These are phyloP conservation scores for Ottelia alismoides DNA, from an alignment of 106 monocot genomes.

Conservation along the genomic window DNA sequence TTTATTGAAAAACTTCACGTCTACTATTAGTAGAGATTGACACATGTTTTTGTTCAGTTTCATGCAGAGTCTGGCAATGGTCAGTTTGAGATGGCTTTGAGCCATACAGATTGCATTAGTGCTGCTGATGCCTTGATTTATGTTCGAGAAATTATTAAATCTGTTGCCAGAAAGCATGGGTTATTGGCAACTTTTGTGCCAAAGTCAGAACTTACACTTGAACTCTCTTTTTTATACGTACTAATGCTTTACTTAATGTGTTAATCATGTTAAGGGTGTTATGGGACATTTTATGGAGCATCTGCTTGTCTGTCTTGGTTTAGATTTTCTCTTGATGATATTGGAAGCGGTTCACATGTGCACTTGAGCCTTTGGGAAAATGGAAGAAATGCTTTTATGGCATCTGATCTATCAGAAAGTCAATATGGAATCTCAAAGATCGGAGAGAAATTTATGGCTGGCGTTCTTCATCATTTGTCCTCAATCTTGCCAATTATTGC, in stretches of 20 bases:
- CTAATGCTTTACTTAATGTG: too few relatives aligned
- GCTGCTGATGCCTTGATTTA: conserved; percentile 87
- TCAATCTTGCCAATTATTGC: conserved; percentile 80
- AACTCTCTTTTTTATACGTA: too few relatives aligned
- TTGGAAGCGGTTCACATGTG: conserved; percentile 91
- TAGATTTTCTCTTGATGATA: conserved; percentile 54
- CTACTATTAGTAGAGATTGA: too few relatives aligned
- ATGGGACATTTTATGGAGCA: too few relatives aligned
- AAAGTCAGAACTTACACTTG: conserved; percentile 47
- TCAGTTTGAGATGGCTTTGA: conserved; percentile 76
- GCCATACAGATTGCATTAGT: conserved; percentile 35
- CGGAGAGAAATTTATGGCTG: conserved; percentile 91
- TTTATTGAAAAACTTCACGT: too few relatives aligned
- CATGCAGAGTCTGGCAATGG: conserved; percentile 94
- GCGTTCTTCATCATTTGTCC: conserved; percentile 89
- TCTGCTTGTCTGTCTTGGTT: too few relatives aligned
- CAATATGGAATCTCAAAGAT: conserved; percentile 78
- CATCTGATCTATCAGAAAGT: conserved; percentile 41
- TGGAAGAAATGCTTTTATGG: conserved; percentile 80
- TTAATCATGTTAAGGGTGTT: too few relatives aligned
- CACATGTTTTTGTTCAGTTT: too few relatives aligned
- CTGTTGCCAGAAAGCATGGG: conserved; percentile 77
- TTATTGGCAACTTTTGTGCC: conserved; percentile 86
- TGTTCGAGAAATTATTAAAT: conserved; percentile 67
- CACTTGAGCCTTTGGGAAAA: conserved; percentile 90